Base-by-base conservation (phyloP, 768 basidiomycete genomes). In the Psilocybe cyanescens region DNA sequence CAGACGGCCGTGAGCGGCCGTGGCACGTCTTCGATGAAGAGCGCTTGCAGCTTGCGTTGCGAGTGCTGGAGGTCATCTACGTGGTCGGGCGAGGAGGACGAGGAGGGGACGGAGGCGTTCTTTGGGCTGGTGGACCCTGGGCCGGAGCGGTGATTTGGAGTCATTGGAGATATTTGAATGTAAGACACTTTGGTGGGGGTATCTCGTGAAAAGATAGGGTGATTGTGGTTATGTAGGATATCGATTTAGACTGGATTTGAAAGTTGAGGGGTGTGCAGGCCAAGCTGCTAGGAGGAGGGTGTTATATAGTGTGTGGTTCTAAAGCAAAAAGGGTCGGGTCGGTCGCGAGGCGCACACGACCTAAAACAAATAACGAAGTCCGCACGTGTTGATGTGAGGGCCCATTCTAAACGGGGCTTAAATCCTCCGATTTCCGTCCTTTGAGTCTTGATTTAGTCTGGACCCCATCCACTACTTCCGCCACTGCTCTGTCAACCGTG, bases 1-100 rank as follows among this genome's bases (percentile, higher is more conserved):
- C 69, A 67, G 57, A 55, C 39, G 33, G 61, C 63, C 3, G 70
- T 64, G 16, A 64, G 56, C 3, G 67, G 68, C 9, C 60, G 60
- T 1, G 63, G 68, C 4, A 64, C 35, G 35, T 58, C 46, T 35
- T 55, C 39, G 24, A 58, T 55, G 28, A 54, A 53, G n/a, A 62
- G 58, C 24, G 58, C 61, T 28, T 62, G 57, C 24, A 65, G 61
- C 24, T 39, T 58, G 39, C 58, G 63, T 30, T 67, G 63, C 29
- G 48, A 47, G 9, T 7, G 3, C 46, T 62, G 61, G 5, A 65
- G 50, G 58, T 62, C 58, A 33, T 41, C 41, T 16, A n/a, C 39
- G 4, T 46, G 54, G 12, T 58, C n/a, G 12, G 31, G 9, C 17
- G 51, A 35, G n/a, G 16, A 58, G 14, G 52, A 41, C 29, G 55